Base-by-base conservation (phyloP, 805 yeast genomes). In the Lipomyces sp. region DNA sequence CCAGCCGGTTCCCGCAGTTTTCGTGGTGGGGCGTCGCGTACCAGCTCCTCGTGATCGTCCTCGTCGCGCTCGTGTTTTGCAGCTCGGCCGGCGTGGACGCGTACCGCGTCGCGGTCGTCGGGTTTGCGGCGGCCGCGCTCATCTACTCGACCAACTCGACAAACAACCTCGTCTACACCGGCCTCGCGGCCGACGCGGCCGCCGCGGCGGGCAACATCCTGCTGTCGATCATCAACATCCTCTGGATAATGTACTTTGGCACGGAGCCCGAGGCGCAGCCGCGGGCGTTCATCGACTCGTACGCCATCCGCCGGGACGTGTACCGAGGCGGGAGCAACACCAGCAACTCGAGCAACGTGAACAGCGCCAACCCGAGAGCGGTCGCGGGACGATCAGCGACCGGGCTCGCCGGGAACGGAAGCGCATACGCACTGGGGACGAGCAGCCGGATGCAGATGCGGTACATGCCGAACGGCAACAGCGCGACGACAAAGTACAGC, bases 1-100 rank as follows among this genome's bases (percentile, higher is more conserved):
- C 60, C 23, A 67, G 69, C 14, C 58, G 68, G 4, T 87, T 84
- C 64, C 96, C 97, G 1, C 79, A 80, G 58, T 85, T 91, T 68
- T 80, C 93, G 3, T 91, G 98, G 98, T 93, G 98, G 98, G 95
- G 95, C 1, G 68, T 93, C 4, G 90, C 85, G 1, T 93, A 80
- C 64, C 82, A 91, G 68, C 71, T 89, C 19, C 55, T 86, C 28
- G 59, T 87, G 37, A 74, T 85, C 19, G 60, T 80, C 4, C 65
- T 74, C 78, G 53, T 74, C 76, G 37, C 61, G 74, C 49, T 72
- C 80, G 57, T 87, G 78, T 68, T 75, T 67, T 39, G 45, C 18
- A 64, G 81, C 66, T 70, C 70, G 62, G 83, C 84, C 68, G 69
- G 80, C 39, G 73, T 87, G 53, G 88, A 85, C 64, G 74, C 79